Evolutionary conservation across 164 flowering plant species (phyloP).

Genomic region (Platanus orientalis): DNA sequence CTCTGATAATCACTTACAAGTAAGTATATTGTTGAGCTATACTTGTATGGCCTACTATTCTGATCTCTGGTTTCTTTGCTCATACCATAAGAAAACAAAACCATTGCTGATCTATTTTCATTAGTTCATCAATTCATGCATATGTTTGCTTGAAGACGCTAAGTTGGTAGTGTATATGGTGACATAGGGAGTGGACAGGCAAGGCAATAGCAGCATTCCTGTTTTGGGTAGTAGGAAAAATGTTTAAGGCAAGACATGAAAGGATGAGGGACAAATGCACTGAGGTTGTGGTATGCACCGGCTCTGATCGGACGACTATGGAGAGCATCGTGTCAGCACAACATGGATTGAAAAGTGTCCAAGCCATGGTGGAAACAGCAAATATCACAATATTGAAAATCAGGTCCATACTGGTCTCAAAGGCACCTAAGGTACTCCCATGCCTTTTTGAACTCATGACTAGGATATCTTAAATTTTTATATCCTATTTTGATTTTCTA

Average conservation of each 20-base stretch:
- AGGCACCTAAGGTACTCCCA: conserved; percentile 54
- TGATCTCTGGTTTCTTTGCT: background rate
- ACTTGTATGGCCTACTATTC: background rate
- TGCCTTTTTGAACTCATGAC: background rate
- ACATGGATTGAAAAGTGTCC: conserved; percentile 44
- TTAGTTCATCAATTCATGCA: background rate
- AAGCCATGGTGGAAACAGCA: conserved; percentile 41
- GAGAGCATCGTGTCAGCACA: conserved; percentile 84
- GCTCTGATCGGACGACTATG: conserved; percentile 63
- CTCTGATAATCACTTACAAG: conserved; percentile 54
- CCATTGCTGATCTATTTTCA: background rate
- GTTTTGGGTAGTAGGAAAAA: conserved; percentile 40
- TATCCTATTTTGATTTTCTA: no score
- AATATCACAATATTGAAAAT: conserved; percentile 63
- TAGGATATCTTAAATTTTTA: no score
- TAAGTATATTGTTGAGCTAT: conserved; percentile 27
- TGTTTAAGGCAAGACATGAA: conserved; percentile 40
- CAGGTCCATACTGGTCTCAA: conserved; percentile 47
- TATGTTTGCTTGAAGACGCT: background rate
- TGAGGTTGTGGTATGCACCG: conserved; percentile 49
- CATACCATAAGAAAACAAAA: background rate
- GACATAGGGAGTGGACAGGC: conserved; percentile 77
- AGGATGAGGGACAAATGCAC: conserved; percentile 20
- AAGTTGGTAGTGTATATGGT: background rate
- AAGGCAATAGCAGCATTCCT: conserved; percentile 50